phyloP scores from a whole-genome alignment of 2,329 filamentous ascomycete species.

The Neoarthrinium moseri region DNA sequence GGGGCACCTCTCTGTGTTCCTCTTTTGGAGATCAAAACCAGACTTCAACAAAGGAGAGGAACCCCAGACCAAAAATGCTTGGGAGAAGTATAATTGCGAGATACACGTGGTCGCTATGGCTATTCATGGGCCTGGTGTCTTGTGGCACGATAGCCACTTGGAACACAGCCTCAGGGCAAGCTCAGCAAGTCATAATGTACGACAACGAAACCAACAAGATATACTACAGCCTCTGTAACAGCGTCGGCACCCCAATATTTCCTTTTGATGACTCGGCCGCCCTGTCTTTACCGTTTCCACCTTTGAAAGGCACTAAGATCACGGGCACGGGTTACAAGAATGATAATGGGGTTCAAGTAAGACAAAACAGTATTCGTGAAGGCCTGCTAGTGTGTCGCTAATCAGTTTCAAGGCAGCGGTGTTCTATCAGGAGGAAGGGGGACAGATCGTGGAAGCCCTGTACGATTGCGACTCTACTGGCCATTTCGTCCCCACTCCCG shows the following conservation, averaged over 20 bases:
- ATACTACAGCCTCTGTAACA: constrained; percentile 13
- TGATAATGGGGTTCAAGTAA: background rate
- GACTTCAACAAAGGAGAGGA: no score
- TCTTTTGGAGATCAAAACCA: no score
- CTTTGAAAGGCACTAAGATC: constrained; percentile 8
- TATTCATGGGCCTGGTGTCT: background rate
- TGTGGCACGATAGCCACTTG: background rate
- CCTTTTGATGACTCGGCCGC: constrained; percentile 6
- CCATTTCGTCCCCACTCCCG: background rate
- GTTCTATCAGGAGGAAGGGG: background rate
- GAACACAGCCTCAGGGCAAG: background rate
- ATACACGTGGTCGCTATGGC: background rate
- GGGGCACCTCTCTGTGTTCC: no score
- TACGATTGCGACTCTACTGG: constrained; percentile 1
- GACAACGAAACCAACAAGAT: constrained; percentile 9
- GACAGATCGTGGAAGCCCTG: constrained; percentile 5
- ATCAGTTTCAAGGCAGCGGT: background rate
- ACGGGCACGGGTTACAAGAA: constrained; percentile 3
- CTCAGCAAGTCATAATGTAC: constrained; percentile 12
- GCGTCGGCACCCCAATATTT: constrained; percentile 11
- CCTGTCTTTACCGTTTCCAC: constrained; percentile 4
- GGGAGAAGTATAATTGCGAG: no score
- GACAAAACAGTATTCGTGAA: background rate
- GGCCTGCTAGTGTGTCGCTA: background rate
- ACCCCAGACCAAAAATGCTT: no score